Conservation (phyloP, 2,329 filamentous ascomycete genomes). For the Aspergillus glaucus region DNA sequence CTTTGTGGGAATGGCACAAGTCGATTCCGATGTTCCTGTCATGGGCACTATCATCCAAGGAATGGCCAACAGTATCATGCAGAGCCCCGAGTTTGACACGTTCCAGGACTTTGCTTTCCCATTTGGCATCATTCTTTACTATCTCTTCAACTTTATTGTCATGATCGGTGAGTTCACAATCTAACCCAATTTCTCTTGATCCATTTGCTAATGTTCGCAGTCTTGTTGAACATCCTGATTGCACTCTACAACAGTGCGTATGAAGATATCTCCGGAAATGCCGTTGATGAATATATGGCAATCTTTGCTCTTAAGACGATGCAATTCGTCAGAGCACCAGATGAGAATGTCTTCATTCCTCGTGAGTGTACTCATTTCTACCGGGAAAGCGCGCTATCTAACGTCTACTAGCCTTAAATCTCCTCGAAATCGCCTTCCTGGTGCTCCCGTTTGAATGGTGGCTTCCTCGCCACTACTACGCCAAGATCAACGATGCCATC, state of each 20-base stretch:
- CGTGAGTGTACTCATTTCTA: conserved; percentile 37
- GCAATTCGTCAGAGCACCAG: conserved; percentile 91
- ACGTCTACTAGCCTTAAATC: conserved; percentile 61
- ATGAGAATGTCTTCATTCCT: conserved; percentile 97
- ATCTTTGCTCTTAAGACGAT: conserved; percentile 91
- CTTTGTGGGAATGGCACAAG: conserved; percentile 84
- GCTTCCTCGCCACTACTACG: conserved; percentile 68
- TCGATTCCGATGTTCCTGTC: conserved; percentile 59
- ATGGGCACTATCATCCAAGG: conserved; percentile 44
- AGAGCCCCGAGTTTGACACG: conserved; percentile 78
- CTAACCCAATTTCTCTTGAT: background rate
- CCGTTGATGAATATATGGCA: conserved; percentile 90
- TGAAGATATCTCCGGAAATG: conserved; percentile 86
- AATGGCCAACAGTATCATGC: conserved; percentile 83
- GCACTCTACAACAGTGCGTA: conserved; percentile 96
- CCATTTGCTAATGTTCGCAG: conserved; percentile 22
- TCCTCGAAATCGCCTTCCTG: conserved; percentile 78
- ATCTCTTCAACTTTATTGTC: conserved; percentile 94
- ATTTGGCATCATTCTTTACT: conserved; percentile 92
- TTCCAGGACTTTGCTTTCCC: conserved; percentile 90
- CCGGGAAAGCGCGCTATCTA: background rate
- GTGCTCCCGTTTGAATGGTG: conserved; percentile 90
- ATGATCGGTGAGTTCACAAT: conserved; percentile 59
- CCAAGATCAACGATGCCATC: conserved; percentile 76
- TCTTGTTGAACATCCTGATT: conserved; percentile 92